Conservation (phyloP, 2,329 filamentous ascomycete genomes). For the Fusarium sarcochroum region DNA sequence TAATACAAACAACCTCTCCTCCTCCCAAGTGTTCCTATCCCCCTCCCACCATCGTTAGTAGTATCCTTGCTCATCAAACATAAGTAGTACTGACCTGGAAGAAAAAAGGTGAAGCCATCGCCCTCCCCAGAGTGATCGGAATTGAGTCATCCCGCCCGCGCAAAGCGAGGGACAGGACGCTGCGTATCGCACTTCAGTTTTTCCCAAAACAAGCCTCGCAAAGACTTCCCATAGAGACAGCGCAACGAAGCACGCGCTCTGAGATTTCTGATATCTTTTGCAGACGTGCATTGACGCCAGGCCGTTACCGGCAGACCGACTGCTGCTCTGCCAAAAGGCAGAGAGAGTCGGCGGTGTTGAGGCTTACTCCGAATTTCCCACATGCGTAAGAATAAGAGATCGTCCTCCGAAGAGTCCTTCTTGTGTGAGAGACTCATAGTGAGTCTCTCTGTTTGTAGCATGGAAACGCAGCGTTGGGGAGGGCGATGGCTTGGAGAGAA, state of each 20-base stretch:
- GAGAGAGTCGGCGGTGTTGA: conserved; percentile 61
- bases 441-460: conserved; percentile 81
- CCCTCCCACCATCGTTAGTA: conserved; percentile 41
- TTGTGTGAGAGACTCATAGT: conserved; percentile 34
- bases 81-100: conserved; percentile 46
- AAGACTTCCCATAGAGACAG: conserved; percentile 87
- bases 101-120: conserved; percentile 66
- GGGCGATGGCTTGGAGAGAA: conserved; percentile 75
- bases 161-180: conserved; percentile 64
- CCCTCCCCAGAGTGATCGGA: conserved; percentile 92
- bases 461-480: conserved; percentile 96
- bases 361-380: conserved; percentile 99
- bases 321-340: background rate
- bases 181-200: conserved; percentile 95
- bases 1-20: background rate
- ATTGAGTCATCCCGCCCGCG: conserved; percentile 77
- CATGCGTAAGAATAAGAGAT: conserved; percentile 69
- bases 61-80: conserved; percentile 41
- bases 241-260: conserved; percentile 57
- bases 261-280: conserved; percentile 96
- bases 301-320: conserved; percentile 85
- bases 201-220: conserved; percentile 84
- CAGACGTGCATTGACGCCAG: conserved; percentile 86
- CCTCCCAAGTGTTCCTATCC: background rate
- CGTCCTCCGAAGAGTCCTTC: background rate